Percentiles rank a stretch among this genome's conserved stretches.
These are phyloP conservation scores for Nadsonia commutata DNA, from an alignment of 1,139 yeast genomes.

Conservation along the genomic window DNA sequence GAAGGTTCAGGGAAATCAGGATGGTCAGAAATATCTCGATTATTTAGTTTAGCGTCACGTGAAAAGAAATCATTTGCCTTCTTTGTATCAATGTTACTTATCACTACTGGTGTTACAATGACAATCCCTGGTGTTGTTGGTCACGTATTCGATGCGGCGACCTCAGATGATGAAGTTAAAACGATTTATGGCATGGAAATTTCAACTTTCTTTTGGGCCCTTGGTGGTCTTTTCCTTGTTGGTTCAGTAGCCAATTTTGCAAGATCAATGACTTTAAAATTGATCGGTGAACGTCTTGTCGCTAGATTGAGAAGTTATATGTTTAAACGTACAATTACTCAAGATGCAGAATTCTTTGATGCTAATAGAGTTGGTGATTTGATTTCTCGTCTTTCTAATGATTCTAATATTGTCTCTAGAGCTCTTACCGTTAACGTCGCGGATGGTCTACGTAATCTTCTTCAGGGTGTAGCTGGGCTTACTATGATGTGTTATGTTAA, in stretches of 20 bases:
- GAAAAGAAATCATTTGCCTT: conserved; percentile 37
- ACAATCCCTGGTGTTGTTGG: conserved; percentile 72
- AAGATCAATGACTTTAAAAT: conserved; percentile 55
- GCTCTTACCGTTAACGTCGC: conserved; percentile 81
- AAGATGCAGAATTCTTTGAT: conserved; percentile 88
- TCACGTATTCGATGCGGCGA: conserved; percentile 50
- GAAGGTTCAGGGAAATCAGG: conserved; percentile 14
- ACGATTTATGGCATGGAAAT: conserved; percentile 34
- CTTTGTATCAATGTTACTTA: conserved; percentile 48
- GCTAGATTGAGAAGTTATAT: conserved; percentile 67
- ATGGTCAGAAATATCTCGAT: conserved; percentile 33
- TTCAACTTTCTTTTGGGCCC: conserved; percentile 32
- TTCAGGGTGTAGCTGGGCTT: conserved; percentile 67
- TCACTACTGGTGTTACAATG: conserved; percentile 53
- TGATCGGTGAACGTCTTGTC: conserved; percentile 75
- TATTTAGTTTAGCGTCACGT: conserved; percentile 33
- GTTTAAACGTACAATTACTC: conserved; percentile 62
- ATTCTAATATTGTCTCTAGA: conserved; percentile 78
- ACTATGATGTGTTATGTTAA: conserved; percentile 88
- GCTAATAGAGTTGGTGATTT: conserved; percentile 88
- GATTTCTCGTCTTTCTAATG: conserved; percentile 75
- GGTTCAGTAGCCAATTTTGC: conserved; percentile 76
- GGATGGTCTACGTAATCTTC: conserved; percentile 72
- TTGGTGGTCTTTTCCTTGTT: conserved; percentile 41
- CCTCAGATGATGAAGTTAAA: conserved; percentile 21